Conservation (phyloP, 2,329 filamentous ascomycete species). For the Cladosporium sp. region DNA sequence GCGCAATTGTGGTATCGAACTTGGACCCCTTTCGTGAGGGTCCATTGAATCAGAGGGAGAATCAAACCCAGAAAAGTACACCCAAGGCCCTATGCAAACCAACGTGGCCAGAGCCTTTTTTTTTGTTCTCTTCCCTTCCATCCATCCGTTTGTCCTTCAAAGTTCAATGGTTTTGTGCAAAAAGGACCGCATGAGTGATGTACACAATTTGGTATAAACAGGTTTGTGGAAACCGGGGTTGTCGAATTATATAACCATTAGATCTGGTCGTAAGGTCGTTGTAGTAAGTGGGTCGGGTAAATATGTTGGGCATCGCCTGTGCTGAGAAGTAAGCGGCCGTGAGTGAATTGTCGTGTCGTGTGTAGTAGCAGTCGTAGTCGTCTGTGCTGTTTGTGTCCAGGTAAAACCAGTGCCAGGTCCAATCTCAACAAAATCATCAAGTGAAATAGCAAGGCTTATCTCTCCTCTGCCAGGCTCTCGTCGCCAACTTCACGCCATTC, state of each 20-base stretch:
- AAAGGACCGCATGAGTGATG: background rate
- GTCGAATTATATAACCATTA: background rate
- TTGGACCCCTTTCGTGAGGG: background rate
- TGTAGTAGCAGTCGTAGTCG: background rate
- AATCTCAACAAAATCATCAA: background rate
- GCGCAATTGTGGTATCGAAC: constrained; percentile 12
- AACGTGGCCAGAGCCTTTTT: background rate
- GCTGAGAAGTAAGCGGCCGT: background rate
- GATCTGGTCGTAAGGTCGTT: constrained; percentile 1
- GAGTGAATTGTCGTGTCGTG: background rate
- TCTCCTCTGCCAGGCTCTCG: constrained; percentile 42
- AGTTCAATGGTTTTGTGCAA: background rate
- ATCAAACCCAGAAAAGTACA: background rate
- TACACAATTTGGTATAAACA: background rate
- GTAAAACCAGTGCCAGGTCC: background rate
- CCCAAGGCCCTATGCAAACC: background rate
- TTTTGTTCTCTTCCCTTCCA: background rate
- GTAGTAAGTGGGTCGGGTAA: background rate
- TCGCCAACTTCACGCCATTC: constrained; percentile 79
- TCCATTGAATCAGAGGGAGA: constrained; percentile 6
- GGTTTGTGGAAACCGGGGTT: background rate
- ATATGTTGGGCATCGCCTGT: background rate
- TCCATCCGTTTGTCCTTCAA: background rate
- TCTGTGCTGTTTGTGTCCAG: constrained; percentile 3
- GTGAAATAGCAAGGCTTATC: background rate